A percentile compares a stretch with the other conserved stretches of the same genome.
Conservation (phyloP, 2,329 filamentous ascomycete species). For the Fusarium sp. region DNA sequence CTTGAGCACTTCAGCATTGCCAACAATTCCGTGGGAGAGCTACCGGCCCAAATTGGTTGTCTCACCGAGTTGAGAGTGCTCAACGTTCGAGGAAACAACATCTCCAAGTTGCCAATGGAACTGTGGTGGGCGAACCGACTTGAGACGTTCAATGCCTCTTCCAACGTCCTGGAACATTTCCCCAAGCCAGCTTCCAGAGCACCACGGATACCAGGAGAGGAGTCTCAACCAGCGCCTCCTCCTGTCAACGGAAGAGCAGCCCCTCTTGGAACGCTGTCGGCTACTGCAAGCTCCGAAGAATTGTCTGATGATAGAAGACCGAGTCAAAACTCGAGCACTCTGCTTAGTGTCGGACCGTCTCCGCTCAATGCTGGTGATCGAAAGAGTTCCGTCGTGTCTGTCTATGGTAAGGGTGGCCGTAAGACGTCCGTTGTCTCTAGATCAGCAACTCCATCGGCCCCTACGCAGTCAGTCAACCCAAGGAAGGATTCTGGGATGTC, state of each 20-base stretch:
- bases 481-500: conserved; percentile 93
- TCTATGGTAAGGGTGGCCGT: conserved; percentile 81
- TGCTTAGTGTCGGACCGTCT: conserved; percentile 80
- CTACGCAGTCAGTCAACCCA: conserved; percentile 64
- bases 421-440: conserved; percentile 87
- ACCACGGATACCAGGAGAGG: conserved; percentile 69
- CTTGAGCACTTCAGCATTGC: conserved; percentile 95
- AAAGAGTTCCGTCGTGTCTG: conserved; percentile 87
- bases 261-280: conserved; percentile 60
- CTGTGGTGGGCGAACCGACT: conserved; percentile 95
- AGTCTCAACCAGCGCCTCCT: conserved; percentile 52
- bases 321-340: conserved; percentile 83
- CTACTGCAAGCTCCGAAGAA: conserved; percentile 82
- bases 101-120: conserved; percentile 88
- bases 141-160: conserved; percentile 93
- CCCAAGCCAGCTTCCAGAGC: conserved; percentile 84
- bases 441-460: conserved; percentile 59
- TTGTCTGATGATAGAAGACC: conserved; percentile 77
- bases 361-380: conserved; percentile 73
- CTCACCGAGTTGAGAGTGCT: conserved; percentile 85
- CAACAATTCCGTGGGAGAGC: conserved; percentile 85
- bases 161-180: conserved; percentile 90
- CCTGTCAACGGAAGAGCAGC: conserved; percentile 57
- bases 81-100: conserved; percentile 93
- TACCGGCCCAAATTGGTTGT: conserved; percentile 90